Percentiles rank a stretch among this genome's conserved stretches.
Conservation (phyloP, 805 yeast species). For the Cyberlindnera xishuangbannaensis region DNA sequence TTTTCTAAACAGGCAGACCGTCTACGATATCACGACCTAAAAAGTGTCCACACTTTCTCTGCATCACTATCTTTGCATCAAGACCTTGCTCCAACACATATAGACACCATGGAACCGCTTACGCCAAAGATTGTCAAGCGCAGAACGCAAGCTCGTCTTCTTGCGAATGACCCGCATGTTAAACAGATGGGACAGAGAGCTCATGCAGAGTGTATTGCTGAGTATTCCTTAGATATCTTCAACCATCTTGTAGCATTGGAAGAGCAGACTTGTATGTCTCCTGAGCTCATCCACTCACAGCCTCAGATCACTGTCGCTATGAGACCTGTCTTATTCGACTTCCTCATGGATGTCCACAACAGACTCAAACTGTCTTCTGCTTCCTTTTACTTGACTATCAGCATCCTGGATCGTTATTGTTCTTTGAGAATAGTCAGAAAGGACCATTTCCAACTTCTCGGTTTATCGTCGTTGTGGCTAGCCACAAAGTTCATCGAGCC, state of each 20-base stretch:
- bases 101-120: slow-evolving; percentile 5
- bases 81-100: too few relatives aligned
- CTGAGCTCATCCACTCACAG: slow-evolving; percentile 30
- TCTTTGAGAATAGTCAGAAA: slow-evolving; percentile 73
- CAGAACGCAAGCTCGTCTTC: slow-evolving; percentile 19
- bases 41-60: too few relatives aligned
- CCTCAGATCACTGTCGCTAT: slow-evolving; percentile 43
- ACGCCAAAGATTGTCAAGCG: slow-evolving; percentile 24
- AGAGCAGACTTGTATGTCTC: slow-evolving; percentile 22
- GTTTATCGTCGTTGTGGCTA: slow-evolving; percentile 85
- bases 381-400: slow-evolving; percentile 62
- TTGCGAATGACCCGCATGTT: slow-evolving; percentile 35
- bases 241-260: slow-evolving; percentile 32
- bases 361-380: slow-evolving; percentile 56
- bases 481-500: slow-evolving; percentile 74
- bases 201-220: slow-evolving; percentile 37
- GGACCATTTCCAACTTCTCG: slow-evolving; percentile 80
- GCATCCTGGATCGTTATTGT: slow-evolving; percentile 80
- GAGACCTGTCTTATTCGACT: slow-evolving; percentile 77
- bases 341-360: slow-evolving; percentile 66
- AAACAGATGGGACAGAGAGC: slow-evolving; percentile 42
- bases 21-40: too few relatives aligned
- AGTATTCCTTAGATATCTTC: slow-evolving; percentile 39
- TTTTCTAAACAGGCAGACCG: too few relatives aligned
- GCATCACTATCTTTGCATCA: too few relatives aligned